A percentile compares a stretch with the other conserved stretches of the same genome.
Evolutionary conservation across 768 basidiomycete genomes (phyloP).

Genomic region (Termitomyces sp.): DNA sequence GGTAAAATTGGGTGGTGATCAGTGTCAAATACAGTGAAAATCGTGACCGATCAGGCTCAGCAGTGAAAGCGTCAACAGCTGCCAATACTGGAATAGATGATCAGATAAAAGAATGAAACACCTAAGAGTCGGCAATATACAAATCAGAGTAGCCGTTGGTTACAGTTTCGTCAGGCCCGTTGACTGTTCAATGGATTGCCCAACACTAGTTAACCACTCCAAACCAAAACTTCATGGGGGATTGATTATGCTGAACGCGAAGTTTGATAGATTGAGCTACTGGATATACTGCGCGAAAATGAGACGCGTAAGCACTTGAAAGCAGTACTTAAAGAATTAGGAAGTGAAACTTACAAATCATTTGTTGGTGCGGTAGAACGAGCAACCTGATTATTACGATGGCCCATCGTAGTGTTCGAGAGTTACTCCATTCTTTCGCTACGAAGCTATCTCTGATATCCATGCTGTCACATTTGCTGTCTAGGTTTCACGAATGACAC

Average conservation of each 20-base stretch:
- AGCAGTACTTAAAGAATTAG: not conserved
- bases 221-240: not conserved
- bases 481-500: no score
- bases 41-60: not conserved
- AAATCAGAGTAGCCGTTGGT: not conserved
- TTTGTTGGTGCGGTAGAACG: not conserved
- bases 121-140: not conserved
- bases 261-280: not conserved
- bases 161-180: not conserved
- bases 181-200: not conserved
- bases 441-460: not conserved
- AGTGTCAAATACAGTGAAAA: not conserved
- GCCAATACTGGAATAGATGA: not conserved
- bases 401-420: not conserved
- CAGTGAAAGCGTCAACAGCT: not conserved
- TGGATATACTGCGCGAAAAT: not conserved
- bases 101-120: not conserved
- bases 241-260: not conserved
- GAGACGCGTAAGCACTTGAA: not conserved
- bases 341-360: not conserved
- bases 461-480: no score
- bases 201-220: no score
- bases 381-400: no score
- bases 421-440: not conserved
- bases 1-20: not conserved